Evolutionary conservation across 129 eudicot species (phyloP).

Genomic region (Pseudognaphalium luteoalbum): DNA sequence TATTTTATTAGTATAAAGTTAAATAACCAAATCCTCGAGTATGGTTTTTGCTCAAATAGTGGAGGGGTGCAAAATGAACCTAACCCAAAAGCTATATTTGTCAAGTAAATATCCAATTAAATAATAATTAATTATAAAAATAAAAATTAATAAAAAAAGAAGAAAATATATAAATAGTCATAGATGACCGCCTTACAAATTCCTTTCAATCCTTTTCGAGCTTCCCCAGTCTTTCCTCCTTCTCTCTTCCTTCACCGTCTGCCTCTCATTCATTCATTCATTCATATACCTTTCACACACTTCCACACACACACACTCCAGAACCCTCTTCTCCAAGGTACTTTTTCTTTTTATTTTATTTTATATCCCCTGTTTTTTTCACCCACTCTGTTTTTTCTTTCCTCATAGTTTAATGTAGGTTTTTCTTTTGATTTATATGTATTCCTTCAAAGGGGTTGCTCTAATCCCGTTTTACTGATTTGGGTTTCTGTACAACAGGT

Average conservation of each 20-base stretch:
- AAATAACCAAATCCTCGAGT: slow-evolving; percentile 34
- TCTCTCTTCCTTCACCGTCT: slow-evolving; percentile 33
- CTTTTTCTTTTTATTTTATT: not conserved
- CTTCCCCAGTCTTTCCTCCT: slow-evolving; percentile 42
- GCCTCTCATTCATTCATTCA: slow-evolving; percentile 41
- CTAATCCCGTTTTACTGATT: slow-evolving; percentile 16
- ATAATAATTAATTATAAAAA: not conserved
- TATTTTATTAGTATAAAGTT: too few relatives aligned
- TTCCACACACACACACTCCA: slow-evolving; percentile 28
- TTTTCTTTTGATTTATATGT: not conserved
- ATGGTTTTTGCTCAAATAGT: slow-evolving; percentile 12
- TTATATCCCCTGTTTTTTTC: not conserved
- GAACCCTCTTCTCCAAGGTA: slow-evolving; percentile 33
- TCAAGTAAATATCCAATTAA: not conserved
- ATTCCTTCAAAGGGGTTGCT: slow-evolving; percentile 27
- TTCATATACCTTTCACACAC: slow-evolving; percentile 30
- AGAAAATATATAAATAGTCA: slow-evolving; percentile 30
- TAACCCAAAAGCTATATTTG: slow-evolving; percentile 19
- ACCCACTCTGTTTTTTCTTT: slow-evolving; percentile 18
- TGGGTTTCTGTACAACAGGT: slow-evolving; percentile 29
- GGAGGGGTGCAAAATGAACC: slow-evolving; percentile 30
- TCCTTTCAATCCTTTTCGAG: slow-evolving; percentile 48
- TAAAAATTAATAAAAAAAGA: not conserved
- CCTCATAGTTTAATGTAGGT: slow-evolving; percentile 24
- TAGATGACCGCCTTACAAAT: slow-evolving; percentile 47